phyloP scores from a whole-genome alignment of 1,284 basidiomycete genomes.

The Wallemia hederae region DNA sequence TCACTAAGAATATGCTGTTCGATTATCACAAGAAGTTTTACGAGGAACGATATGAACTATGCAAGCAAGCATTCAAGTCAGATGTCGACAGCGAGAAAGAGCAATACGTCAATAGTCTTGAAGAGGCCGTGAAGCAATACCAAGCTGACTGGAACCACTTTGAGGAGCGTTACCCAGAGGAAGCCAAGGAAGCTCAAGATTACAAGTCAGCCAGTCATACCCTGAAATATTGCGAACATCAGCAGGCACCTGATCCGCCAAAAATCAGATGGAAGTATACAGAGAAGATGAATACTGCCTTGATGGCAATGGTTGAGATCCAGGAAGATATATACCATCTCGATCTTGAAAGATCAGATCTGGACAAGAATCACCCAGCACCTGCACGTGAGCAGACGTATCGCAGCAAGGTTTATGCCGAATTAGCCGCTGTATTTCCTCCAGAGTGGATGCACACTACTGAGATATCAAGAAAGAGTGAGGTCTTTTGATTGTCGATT shows the following conservation, averaged over 20 bases:
- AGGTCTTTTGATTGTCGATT: neutral
- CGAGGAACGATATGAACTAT: conserved; percentile 29
- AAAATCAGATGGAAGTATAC: neutral
- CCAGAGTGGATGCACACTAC: neutral
- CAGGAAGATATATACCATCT: neutral
- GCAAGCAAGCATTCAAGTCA: conserved; percentile 28
- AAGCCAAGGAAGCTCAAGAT: neutral
- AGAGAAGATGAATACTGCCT: neutral
- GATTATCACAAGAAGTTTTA: conserved; percentile 33
- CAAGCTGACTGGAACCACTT: neutral
- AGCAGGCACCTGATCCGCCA: neutral
- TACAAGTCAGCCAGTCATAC: neutral
- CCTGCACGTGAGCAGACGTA: neutral
- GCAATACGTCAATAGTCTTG: neutral
- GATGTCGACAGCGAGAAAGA: conserved; percentile 20
- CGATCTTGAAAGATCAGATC: neutral
- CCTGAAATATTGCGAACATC: neutral
- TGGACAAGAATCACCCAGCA: neutral
- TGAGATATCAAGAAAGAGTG: neutral
- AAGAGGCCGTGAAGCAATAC: neutral
- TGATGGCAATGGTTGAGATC: neutral
- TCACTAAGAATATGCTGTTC: conserved; percentile 50
- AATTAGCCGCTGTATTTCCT: neutral
- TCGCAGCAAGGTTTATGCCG: neutral
- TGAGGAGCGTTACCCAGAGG: neutral